A percentile compares a stretch with the other conserved stretches of the same genome.
phyloP scores from a whole-genome alignment of 2,329 filamentous ascomycete genomes.

The Neonectria coccinea region DNA sequence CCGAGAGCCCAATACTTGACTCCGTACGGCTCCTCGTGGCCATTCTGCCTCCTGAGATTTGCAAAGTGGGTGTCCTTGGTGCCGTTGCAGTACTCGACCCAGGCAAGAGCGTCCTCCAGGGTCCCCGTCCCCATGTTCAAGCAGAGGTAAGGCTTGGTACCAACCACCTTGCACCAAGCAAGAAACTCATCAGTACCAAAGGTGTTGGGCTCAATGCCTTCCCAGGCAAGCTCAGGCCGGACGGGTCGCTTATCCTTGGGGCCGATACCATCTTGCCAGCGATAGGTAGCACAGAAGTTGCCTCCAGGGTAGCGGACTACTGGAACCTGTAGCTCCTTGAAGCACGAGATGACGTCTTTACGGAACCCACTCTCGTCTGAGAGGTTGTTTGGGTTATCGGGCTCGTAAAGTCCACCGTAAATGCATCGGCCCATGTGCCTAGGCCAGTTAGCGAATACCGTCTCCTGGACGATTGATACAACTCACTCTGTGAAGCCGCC shows the following conservation, averaged over 20 bases:
- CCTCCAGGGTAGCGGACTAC: constrained; percentile 86
- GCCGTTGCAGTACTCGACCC: constrained; percentile 88
- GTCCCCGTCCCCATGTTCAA: constrained; percentile 80
- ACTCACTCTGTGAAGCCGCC: too few species aligned
- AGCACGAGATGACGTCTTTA: constrained; percentile 78
- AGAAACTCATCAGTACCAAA: constrained; percentile 86
- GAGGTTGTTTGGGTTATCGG: too few species aligned
- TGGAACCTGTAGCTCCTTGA: constrained; percentile 79
- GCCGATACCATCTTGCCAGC: constrained; percentile 85
- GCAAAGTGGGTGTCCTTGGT: constrained; percentile 80
- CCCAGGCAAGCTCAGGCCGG: constrained; percentile 68
- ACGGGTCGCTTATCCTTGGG: constrained; percentile 74
- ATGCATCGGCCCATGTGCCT: too few species aligned
- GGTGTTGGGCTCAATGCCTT: constrained; percentile 76
- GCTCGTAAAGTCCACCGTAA: too few species aligned
- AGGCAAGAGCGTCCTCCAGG: constrained; percentile 66
- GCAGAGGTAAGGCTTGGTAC: constrained; percentile 80
- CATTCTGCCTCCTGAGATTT: constrained; percentile 79
- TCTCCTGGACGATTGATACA: too few species aligned
- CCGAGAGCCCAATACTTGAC: constrained; percentile 83
- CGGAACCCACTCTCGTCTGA: constrained; percentile 77
- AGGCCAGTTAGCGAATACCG: too few species aligned
- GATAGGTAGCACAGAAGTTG: constrained; percentile 85
- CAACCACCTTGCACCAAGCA: constrained; percentile 79
- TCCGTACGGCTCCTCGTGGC: constrained; percentile 78